phyloP scores from a whole-genome alignment of 257 asterid genomes.

The Primulina eburnea region DNA sequence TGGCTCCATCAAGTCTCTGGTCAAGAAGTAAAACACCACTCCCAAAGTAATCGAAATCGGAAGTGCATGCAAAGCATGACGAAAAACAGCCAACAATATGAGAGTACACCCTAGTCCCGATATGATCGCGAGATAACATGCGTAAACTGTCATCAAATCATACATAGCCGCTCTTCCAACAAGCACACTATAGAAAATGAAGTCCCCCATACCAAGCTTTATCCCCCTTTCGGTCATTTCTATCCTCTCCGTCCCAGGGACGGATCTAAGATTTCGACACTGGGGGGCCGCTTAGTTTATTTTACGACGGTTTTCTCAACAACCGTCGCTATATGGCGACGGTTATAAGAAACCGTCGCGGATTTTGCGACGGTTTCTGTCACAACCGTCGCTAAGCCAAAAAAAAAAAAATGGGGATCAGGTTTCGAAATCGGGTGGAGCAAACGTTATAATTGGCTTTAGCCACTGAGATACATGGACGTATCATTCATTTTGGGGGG shows the following conservation, averaged over 20 bases:
- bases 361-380: too few species aligned
- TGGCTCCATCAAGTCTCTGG: conserved; percentile 88
- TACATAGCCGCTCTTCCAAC: conserved; percentile 99
- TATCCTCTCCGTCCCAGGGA: conserved; percentile 35
- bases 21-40: conserved; percentile 82
- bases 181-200: conserved; percentile 85
- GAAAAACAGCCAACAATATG: conserved; percentile 76
- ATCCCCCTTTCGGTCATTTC: conserved; percentile 50
- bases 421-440: too few species aligned
- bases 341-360: too few species aligned
- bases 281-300: too few species aligned
- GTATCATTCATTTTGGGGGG: too few species aligned
- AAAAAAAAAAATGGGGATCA: too few species aligned
- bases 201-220: conserved; percentile 94
- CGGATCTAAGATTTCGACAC: too few species aligned
- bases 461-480: too few species aligned
- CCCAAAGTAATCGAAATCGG: conserved; percentile 88
- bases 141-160: conserved; percentile 95
- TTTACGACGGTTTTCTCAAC: too few species aligned
- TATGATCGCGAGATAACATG: conserved; percentile 95
- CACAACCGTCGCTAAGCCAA: too few species aligned
- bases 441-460: too few species aligned
- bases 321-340: too few species aligned
- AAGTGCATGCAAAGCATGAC: conserved; percentile 91
- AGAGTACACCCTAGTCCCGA: conserved; percentile 93